These are phyloP conservation scores for Rubroshorea leprosula DNA, from an alignment of 345 rosid species.

Conservation along the genomic window DNA sequence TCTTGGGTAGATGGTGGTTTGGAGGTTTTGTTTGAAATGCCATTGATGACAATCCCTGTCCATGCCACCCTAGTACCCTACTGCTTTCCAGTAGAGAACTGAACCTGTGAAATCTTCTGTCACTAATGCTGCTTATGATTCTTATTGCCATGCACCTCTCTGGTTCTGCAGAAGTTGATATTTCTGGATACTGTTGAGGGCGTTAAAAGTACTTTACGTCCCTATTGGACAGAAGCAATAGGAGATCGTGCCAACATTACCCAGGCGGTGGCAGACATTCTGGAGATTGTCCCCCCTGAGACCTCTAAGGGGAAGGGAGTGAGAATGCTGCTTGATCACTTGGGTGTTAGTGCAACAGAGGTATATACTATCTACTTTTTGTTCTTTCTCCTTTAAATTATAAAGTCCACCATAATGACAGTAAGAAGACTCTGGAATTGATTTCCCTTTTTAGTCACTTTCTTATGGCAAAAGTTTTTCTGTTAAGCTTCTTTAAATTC, in stretches of 20 bases:
- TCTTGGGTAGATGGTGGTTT: not conserved
- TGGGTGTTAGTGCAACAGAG: conserved; percentile 64
- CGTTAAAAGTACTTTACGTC: conserved; percentile 54
- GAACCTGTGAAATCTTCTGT: too few species aligned
- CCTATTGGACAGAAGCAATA: conserved; percentile 85
- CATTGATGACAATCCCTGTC: not conserved
- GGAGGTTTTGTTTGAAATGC: not conserved
- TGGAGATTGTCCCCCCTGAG: conserved; percentile 78
- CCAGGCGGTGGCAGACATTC: conserved; percentile 83
- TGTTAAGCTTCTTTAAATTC: too few species aligned
- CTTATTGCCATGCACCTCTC: conserved; percentile 7
- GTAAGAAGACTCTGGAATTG: too few species aligned
- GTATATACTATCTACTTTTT: conserved; percentile 22
- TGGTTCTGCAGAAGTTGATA: conserved; percentile 57
- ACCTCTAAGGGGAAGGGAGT: conserved; percentile 90
- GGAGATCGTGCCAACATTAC: conserved; percentile 55
- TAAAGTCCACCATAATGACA: too few species aligned
- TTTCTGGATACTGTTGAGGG: conserved; percentile 72
- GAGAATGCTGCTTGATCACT: conserved; percentile 65
- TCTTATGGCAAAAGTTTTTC: too few species aligned
- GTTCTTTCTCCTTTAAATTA: not conserved
- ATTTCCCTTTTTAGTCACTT: not conserved
- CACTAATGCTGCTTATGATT: too few species aligned
- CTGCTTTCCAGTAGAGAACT: too few species aligned
- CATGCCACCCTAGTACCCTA: too few species aligned